Evolutionary conservation across 2,329 filamentous ascomycete species (phyloP), one percentile per base, ranked within the genome.

Genomic region (Pestalotiopsis sp.): DNA sequence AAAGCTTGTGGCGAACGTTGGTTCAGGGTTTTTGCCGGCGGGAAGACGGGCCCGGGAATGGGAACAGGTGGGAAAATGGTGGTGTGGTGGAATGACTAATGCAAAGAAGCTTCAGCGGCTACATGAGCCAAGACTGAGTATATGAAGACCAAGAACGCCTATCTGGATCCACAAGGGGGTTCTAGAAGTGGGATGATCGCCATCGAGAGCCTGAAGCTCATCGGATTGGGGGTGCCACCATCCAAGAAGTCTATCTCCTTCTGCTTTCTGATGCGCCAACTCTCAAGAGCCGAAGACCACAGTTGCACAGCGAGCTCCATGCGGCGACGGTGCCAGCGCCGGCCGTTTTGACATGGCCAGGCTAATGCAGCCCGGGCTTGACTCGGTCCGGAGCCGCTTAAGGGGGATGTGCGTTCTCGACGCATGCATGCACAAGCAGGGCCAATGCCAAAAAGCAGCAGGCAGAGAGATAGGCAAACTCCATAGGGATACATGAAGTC

Each of bases 361-460:
- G 36, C 63, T 65, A 65, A 65, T 55, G 63, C 63, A 58, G 36
- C 49, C 49, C 38, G 23, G 41, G 45, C 63, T 65, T 65, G 41
- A 57, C 45, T 65, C 63, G 63, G 49, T 65, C 63, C 63, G 63
- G 36, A n/a, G 49, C 63, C 49, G 63, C n/a, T 57, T 65, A 65
- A 36, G 63, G 45, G 62, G 27, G 12, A 57, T n/a, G 17, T 57
- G 52, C 23, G 27, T 38, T 27, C n/a, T 27, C n/a, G 59, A 36
- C 27, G 17, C 23, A 25, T 12, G 20, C 20, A 57, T 65, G 39
- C 63, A 58, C 57, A 45, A 14, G n/a, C 63, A 65, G 25, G 31
- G 31, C 31, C 31, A 65, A 55, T 25, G 13, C 63, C 7, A 55
- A 31, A 36, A 36, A 17, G 23, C 12, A 45, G 52, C 39, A 25